Percentiles rank a stretch among this genome's conserved stretches.
Evolutionary conservation across 2,329 filamentous ascomycete genomes (phyloP).

Genomic region (Apiospora rasikravindrae): DNA sequence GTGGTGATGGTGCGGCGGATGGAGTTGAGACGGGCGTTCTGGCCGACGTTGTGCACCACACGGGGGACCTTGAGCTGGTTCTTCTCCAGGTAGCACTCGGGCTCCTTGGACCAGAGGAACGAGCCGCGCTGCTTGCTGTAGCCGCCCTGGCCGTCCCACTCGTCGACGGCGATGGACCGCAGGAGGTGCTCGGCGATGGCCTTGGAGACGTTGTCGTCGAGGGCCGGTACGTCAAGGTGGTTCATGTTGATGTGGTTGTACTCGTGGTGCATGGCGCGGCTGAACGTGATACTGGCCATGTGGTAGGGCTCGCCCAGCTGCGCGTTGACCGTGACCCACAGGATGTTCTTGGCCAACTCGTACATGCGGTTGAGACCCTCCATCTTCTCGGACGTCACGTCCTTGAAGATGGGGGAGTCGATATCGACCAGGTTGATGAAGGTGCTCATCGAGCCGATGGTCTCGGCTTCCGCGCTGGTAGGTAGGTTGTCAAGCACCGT

Average conservation of each 20-base stretch:
- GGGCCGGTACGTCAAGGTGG: background rate
- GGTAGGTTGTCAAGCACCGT: background rate
- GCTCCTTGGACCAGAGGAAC: constrained; percentile 4
- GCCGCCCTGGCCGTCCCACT: background rate
- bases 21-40: no score
- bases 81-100: background rate
- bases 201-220: background rate
- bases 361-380: background rate
- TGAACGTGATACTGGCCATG: background rate
- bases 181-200: no score
- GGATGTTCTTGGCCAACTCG: background rate
- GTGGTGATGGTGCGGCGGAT: no score
- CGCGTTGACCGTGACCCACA: background rate
- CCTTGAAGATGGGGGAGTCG: background rate
- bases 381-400: background rate
- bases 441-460: background rate
- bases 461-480: background rate
- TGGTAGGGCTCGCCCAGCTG: background rate
- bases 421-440: background rate
- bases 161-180: background rate
- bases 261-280: background rate
- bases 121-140: background rate
- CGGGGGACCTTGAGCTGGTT: no score
- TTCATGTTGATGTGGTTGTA: background rate
- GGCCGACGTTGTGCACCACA: no score